These are phyloP conservation scores for Krasilnikovozyma curviuscula DNA, from an alignment of 768 basidiomycete species.

Conservation along the genomic window DNA sequence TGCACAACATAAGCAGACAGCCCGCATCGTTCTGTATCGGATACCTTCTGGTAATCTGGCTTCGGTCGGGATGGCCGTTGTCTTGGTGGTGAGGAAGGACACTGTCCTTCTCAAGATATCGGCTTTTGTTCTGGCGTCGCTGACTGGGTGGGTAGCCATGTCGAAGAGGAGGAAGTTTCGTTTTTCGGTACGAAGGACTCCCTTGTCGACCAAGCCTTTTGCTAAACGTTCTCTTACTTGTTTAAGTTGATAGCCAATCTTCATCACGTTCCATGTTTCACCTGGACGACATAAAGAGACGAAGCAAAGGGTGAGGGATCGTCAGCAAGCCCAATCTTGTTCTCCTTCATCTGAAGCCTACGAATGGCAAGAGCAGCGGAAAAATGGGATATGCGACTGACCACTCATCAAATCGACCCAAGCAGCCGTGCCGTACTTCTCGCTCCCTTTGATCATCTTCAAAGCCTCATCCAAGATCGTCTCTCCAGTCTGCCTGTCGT, in stretches of 20 bases:
- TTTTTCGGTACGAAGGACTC: slow-evolving; percentile 94
- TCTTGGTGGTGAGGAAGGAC: slow-evolving; percentile 59
- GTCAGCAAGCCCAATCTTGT: background rate
- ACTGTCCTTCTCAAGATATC: slow-evolving; percentile 56
- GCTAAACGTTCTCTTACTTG: slow-evolving; percentile 95
- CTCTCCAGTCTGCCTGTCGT: slow-evolving; percentile 82
- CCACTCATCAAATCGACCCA: slow-evolving; percentile 94
- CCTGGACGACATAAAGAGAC: slow-evolving; percentile 33
- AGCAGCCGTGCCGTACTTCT: slow-evolving; percentile 62
- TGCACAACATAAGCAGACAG: slow-evolving; percentile 70
- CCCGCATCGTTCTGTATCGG: slow-evolving; percentile 58
- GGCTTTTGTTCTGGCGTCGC: slow-evolving; percentile 79
- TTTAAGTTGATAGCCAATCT: slow-evolving; percentile 96
- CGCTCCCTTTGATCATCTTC: slow-evolving; percentile 70
- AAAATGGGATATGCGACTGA: slow-evolving; percentile 30
- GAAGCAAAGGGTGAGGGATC: background rate
- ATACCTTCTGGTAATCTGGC: slow-evolving; percentile 48
- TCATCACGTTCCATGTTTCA: slow-evolving; percentile 99
- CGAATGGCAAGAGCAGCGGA: background rate
- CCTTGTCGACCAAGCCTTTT: slow-evolving; percentile 94
- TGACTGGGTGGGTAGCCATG: slow-evolving; percentile 98
- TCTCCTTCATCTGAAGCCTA: background rate
- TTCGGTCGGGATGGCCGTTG: slow-evolving; percentile 51
- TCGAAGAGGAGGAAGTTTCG: slow-evolving; percentile 97
- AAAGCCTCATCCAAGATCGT: slow-evolving; percentile 89